Conservation (phyloP, 169 alveolate species). For the Plasmodium knowlesi region DNA sequence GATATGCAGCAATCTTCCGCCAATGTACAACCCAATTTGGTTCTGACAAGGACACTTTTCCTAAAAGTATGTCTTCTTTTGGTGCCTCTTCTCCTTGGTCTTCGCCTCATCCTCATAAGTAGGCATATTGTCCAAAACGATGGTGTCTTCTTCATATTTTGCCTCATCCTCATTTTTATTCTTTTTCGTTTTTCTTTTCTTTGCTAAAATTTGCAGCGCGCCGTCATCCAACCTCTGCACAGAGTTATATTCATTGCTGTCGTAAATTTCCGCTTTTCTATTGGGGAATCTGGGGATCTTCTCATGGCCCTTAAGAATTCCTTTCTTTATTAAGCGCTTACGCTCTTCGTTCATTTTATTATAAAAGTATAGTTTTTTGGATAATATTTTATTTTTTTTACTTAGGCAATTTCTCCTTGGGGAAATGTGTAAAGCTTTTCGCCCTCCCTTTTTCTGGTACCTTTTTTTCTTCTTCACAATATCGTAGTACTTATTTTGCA, state of each 20-base stretch:
- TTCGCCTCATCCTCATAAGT: conserved; percentile 71
- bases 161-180: neutral
- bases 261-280: conserved; percentile 68
- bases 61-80: conserved; percentile 69
- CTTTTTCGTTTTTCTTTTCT: conserved; percentile 70
- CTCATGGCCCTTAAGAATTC: conserved; percentile 58
- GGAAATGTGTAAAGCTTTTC: conserved; percentile 62
- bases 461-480: conserved; percentile 56
- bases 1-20: neutral
- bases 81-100: conserved; percentile 57
- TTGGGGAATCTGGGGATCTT: conserved; percentile 74
- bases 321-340: conserved; percentile 67
- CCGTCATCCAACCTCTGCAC: conserved; percentile 58
- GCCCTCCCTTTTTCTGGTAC: conserved; percentile 62
- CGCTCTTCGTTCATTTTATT: conserved; percentile 68
- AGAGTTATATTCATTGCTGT: conserved; percentile 68
- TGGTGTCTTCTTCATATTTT: conserved; percentile 52
- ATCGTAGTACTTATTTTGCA: conserved; percentile 67
- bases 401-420: conserved; percentile 75
- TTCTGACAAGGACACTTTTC: neutral
- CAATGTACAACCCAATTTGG: neutral
- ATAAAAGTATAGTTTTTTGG: conserved; percentile 74
- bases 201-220: conserved; percentile 52
- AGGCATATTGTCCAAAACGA: conserved; percentile 71
- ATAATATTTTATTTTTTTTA: conserved; percentile 66